Percentiles rank a stretch among this genome's conserved stretches.
Conservation (phyloP, 805 yeast species). For the Metschnikowia rubicola region DNA sequence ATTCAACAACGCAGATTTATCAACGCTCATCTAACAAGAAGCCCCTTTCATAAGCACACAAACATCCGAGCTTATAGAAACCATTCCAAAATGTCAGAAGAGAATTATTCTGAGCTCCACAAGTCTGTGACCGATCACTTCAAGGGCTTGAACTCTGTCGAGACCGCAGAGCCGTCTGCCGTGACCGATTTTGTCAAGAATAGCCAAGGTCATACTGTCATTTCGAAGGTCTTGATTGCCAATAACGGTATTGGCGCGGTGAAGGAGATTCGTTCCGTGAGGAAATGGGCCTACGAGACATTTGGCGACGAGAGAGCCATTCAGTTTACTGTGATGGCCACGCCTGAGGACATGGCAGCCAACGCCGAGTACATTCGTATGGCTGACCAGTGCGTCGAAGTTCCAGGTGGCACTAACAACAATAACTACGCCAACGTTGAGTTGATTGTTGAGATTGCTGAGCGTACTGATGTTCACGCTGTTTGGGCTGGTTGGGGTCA, state of each 20-base stretch:
- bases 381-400: conserved; percentile 98
- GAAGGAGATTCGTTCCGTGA: conserved; percentile 92
- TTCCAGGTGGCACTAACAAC: conserved; percentile 98
- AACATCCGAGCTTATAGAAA: neutral
- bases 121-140: conserved; percentile 64
- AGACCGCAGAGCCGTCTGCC: conserved; percentile 69
- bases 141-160: conserved; percentile 76
- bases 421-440: conserved; percentile 98
- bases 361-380: conserved; percentile 97
- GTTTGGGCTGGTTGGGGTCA: conserved; percentile 99
- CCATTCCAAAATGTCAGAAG: conserved; percentile 15
- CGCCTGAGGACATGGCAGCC: conserved; percentile 97
- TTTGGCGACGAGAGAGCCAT: conserved; percentile 93
- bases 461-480: conserved; percentile 93
- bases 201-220: conserved; percentile 94
- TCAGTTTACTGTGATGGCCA: conserved; percentile 96
- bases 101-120: conserved; percentile 18
- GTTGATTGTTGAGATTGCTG: conserved; percentile 94
- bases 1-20: neutral
- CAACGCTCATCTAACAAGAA: no score
- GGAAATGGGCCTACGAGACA: conserved; percentile 99
- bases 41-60: no score
- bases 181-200: conserved; percentile 81
- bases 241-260: conserved; percentile 99
- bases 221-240: conserved; percentile 84